phyloP scores from a whole-genome alignment of 2,329 filamentous ascomycete species.

The Penicillium sp. region DNA sequence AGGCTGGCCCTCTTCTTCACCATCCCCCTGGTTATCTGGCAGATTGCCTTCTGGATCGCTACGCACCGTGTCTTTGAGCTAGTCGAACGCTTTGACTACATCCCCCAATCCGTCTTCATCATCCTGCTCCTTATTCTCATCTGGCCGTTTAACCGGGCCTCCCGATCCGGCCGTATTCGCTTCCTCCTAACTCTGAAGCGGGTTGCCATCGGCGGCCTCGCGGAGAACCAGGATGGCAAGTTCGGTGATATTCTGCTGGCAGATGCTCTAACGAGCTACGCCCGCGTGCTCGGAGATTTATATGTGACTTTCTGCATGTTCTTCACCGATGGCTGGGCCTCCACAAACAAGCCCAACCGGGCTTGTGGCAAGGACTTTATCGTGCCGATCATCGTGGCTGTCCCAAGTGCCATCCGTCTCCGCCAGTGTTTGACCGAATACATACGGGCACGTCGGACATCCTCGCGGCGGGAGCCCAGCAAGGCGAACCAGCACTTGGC shows the following conservation, averaged over 20 bases:
- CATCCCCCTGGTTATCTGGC: conserved; percentile 69
- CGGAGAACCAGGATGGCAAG: conserved; percentile 84
- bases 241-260: conserved; percentile 93
- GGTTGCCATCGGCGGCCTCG: conserved; percentile 82
- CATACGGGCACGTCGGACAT: conserved; percentile 65
- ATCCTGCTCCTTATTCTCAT: conserved; percentile 73
- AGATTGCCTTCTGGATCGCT: conserved; percentile 81
- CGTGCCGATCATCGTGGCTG: conserved; percentile 80
- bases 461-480: conserved; percentile 52
- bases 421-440: conserved; percentile 93
- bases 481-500: conserved; percentile 87
- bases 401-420: conserved; percentile 84
- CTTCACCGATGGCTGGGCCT: conserved; percentile 69
- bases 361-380: conserved; percentile 77
- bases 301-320: conserved; percentile 94
- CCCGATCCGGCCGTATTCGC: conserved; percentile 72
- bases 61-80: conserved; percentile 71
- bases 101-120: conserved; percentile 82
- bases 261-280: conserved; percentile 92
- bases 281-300: conserved; percentile 87
- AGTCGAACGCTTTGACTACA: conserved; percentile 78
- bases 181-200: conserved; percentile 77
- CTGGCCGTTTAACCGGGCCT: conserved; percentile 70
- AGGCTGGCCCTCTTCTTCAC: conserved; percentile 80
- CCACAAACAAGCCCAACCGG: conserved; percentile 80